These are phyloP conservation scores for Penicillium lagena DNA, from an alignment of 495 filamentous ascomycete species.

Conservation along the genomic window DNA sequence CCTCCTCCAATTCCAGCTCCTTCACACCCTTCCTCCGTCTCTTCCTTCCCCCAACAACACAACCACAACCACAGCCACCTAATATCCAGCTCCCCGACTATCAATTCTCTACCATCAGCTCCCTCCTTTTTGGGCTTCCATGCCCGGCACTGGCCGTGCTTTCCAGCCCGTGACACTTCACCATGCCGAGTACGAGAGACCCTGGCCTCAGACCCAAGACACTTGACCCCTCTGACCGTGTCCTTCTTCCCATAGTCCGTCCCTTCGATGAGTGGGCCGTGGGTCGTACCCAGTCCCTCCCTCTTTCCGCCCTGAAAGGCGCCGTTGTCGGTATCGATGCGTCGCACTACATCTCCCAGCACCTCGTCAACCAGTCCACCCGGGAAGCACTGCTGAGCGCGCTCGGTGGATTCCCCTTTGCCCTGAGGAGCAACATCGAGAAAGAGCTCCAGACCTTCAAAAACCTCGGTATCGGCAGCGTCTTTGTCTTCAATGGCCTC, in stretches of 20 bases:
- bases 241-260: constrained; percentile 38
- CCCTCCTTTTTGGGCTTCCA: constrained; percentile 14
- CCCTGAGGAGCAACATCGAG: constrained; percentile 62
- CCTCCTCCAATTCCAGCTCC: constrained; percentile 14
- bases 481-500: constrained; percentile 90
- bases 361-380: constrained; percentile 58
- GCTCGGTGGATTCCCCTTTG: constrained; percentile 82
- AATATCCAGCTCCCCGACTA: constrained; percentile 1
- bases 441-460: constrained; percentile 63
- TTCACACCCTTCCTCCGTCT: constrained; percentile 12
- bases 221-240: not conserved
- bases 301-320: constrained; percentile 61
- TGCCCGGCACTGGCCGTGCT: constrained; percentile 28
- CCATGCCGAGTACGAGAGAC: constrained; percentile 35
- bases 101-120: constrained; percentile 2
- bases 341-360: constrained; percentile 72
- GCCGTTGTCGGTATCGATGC: constrained; percentile 81
- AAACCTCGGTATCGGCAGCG: constrained; percentile 52
- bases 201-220: not conserved
- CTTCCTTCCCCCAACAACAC: not conserved
- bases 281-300: constrained; percentile 44
- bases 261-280: constrained; percentile 54
- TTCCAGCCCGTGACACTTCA: constrained; percentile 16
- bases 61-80: not conserved
- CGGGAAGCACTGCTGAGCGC: constrained; percentile 86